phyloP scores from a whole-genome alignment of 805 yeast species.

The Sugiyamaella floridensis region DNA sequence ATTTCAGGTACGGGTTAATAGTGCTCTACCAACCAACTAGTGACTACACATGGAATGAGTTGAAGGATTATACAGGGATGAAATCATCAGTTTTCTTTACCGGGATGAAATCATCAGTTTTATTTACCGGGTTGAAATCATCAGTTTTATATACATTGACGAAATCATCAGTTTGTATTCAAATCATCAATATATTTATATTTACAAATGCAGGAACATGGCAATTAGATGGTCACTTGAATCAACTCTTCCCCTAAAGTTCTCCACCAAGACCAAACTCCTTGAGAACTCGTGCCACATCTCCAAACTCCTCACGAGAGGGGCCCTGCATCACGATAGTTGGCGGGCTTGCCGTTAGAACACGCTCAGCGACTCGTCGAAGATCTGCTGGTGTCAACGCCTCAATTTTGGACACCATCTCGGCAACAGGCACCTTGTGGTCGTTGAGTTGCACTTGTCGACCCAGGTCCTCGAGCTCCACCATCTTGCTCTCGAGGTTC shows the following conservation, averaged over 20 bases:
- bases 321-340: slow-evolving; percentile 87
- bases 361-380: slow-evolving; percentile 62
- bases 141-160: no score
- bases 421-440: slow-evolving; percentile 61
- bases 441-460: slow-evolving; percentile 87
- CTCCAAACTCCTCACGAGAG: slow-evolving; percentile 70
- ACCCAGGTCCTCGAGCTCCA: slow-evolving; percentile 92
- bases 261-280: slow-evolving; percentile 52
- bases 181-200: no score
- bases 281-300: slow-evolving; percentile 56
- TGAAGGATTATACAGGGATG: no score
- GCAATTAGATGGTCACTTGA: not conserved
- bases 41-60: no score
- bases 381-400: slow-evolving; percentile 60
- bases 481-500: slow-evolving; percentile 89
- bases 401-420: slow-evolving; percentile 77
- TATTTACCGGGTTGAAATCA: no score
- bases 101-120: no score
- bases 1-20: no score
- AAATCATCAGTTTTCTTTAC: no score
- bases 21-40: no score
- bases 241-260: not conserved
- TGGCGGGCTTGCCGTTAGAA: slow-evolving; percentile 68
- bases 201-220: not conserved
- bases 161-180: no score